Conservation (phyloP, 2,329 filamentous ascomycete genomes). For the Tolypocladium endophyticum region DNA sequence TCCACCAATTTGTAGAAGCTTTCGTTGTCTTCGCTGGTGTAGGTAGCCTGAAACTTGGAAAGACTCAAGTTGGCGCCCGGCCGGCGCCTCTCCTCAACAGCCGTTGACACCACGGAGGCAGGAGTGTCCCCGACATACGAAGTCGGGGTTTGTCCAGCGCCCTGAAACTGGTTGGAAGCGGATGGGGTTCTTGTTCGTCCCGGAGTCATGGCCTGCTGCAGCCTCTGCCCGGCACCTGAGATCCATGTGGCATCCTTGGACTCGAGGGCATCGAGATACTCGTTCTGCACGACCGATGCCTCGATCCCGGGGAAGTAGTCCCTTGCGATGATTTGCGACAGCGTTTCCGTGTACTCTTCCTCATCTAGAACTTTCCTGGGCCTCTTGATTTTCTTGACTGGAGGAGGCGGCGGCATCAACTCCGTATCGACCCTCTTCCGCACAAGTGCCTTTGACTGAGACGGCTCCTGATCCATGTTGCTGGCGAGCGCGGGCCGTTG, state of each 20-base stretch:
- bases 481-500: neutral
- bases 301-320: conserved; percentile 93
- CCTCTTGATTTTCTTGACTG: conserved; percentile 80
- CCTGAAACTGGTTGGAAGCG: conserved; percentile 11
- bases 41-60: conserved; percentile 77
- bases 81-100: conserved; percentile 28
- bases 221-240: conserved; percentile 59
- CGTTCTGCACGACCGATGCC: conserved; percentile 77
- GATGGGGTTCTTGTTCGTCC: conserved; percentile 33
- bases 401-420: conserved; percentile 76
- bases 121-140: conserved; percentile 67
- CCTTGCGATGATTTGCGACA: conserved; percentile 89
- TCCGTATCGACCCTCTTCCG: conserved; percentile 61
- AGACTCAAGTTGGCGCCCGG: conserved; percentile 73
- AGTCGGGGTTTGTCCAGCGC: conserved; percentile 46
- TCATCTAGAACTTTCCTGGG: conserved; percentile 84
- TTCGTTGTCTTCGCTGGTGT: conserved; percentile 96
- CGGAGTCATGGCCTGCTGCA: conserved; percentile 75
- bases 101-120: conserved; percentile 37
- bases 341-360: conserved; percentile 80
- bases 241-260: conserved; percentile 84
- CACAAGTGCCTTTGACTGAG: conserved; percentile 46
- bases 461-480: conserved; percentile 24
- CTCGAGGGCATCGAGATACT: conserved; percentile 85
- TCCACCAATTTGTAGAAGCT: conserved; percentile 90